These are phyloP conservation scores for Cladorrhinum sp. DNA, from an alignment of 2,329 filamentous ascomycete genomes.

Conservation along the genomic window DNA sequence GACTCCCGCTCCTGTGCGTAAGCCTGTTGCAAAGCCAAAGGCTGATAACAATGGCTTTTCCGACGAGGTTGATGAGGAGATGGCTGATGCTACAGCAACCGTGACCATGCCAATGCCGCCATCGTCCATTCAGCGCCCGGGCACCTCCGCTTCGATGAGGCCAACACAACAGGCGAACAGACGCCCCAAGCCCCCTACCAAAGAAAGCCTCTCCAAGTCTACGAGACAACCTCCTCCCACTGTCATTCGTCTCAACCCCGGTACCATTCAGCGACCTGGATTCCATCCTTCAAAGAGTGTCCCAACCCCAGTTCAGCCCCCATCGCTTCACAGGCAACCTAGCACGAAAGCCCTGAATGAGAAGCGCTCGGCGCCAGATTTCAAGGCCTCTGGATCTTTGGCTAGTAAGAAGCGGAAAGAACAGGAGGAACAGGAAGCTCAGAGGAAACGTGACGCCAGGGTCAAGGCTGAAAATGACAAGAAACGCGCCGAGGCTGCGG, in stretches of 20 bases:
- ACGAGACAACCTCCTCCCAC: slow-evolving; percentile 66
- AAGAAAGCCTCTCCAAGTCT: slow-evolving; percentile 55
- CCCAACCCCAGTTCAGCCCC: slow-evolving; percentile 43
- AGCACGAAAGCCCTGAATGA: slow-evolving; percentile 61
- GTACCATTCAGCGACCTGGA: slow-evolving; percentile 56
- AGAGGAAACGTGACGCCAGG: slow-evolving; percentile 78
- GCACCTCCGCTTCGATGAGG: slow-evolving; percentile 45
- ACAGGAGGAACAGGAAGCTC: slow-evolving; percentile 75
- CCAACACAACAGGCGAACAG: slow-evolving; percentile 46
- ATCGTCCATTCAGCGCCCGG: slow-evolving; percentile 54
- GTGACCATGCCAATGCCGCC: slow-evolving; percentile 58
- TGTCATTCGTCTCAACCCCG: slow-evolving; percentile 68
- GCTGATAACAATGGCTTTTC: slow-evolving; percentile 28
- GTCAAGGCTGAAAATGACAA: slow-evolving; percentile 65
- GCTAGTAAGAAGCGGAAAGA: slow-evolving; percentile 76
- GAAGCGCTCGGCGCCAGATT: slow-evolving; percentile 54
- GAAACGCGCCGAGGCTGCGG: slow-evolving; percentile 55
- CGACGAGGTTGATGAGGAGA: slow-evolving; percentile 51
- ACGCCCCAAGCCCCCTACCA: slow-evolving; percentile 60
- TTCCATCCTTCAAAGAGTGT: slow-evolving; percentile 58
- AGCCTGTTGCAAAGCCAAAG: slow-evolving; percentile 35
- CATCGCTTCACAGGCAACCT: slow-evolving; percentile 36
- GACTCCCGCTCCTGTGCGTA: slow-evolving; percentile 32
- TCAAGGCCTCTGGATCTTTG: slow-evolving; percentile 64
- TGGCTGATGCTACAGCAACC: slow-evolving; percentile 51